Conservation (phyloP, 768 basidiomycete genomes). For the Pleurotus citrinopileatus region DNA sequence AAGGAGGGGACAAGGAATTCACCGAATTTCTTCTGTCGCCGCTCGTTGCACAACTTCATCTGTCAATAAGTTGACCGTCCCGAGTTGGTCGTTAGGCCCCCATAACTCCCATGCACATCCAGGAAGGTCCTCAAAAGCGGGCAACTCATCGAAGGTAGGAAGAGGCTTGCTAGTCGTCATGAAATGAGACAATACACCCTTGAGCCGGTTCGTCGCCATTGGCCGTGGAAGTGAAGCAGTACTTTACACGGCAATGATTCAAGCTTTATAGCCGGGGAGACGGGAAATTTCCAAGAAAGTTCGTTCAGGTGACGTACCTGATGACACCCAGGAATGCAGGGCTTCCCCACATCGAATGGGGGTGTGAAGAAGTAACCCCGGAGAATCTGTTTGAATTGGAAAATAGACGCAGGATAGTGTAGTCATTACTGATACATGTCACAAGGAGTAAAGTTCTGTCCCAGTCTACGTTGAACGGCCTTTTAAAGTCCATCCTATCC, state of each 20-base stretch:
- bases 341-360: no score
- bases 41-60: slow-evolving; percentile 58
- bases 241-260: background rate
- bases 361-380: background rate
- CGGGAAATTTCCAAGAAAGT: no score
- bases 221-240: background rate
- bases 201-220: slow-evolving; percentile 31
- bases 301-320: background rate
- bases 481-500: no score
- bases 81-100: slow-evolving; percentile 64
- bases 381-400: background rate
- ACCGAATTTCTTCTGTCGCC: slow-evolving; percentile 57
- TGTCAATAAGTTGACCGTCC: slow-evolving; percentile 65
- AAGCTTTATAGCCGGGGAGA: slow-evolving; percentile 2
- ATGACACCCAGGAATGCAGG: no score
- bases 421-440: slow-evolving; percentile 5
- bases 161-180: slow-evolving; percentile 14
- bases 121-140: slow-evolving; percentile 46
- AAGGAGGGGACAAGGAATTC: no score
- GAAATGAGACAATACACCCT: slow-evolving; percentile 26
- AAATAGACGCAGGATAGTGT: slow-evolving; percentile 5
- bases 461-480: background rate
- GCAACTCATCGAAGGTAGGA: slow-evolving; percentile 36
- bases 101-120: slow-evolving; percentile 73
- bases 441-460: background rate